Base-by-base conservation (phyloP, 2,329 filamentous ascomycete species). In the Colletotrichum neosansevieriae region DNA sequence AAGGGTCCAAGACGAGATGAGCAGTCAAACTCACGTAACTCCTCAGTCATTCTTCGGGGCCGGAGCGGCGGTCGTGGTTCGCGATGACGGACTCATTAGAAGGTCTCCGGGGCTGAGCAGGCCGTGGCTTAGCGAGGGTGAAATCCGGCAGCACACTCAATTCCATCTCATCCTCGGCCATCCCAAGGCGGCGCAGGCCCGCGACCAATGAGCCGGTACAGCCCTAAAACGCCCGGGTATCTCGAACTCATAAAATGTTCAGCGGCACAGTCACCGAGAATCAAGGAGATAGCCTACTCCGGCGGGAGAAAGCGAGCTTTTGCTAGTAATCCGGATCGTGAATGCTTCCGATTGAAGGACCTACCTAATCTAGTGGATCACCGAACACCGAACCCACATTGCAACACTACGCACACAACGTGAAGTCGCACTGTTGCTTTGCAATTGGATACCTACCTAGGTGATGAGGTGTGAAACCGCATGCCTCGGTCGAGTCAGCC, bases 101-200 rank as follows among this genome's bases (percentile, higher is more conserved):
- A 15, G 13, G 1, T 12, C 15, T 15, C 13, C 4, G 0, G 17
- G 53, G 53, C 29, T 58, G 13, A 42, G 61, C 19, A 17, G 4
- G 4, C 3, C 1, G 38, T 44, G 56, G 45, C 38, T 38, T 19
- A 21, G 32, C 38, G 13, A 24, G 21, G 3, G n/a, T 12, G 12
- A 6, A 58, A 17, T 58, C 38, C 11, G 49, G 32, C 13, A 17
- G 34, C 45, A 15, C 11, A 42, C 21, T 21, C 7, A 2, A 24
- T 24, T 36, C 15, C 32, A 40, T 53, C 47, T 42, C 6, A 64
- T 51, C 15, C 40, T 64, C 65, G 53, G 53, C 12, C 24, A 7
- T 53, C 38, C 12, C n/a, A 36, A 17, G 34, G 50, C 24, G 63
- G 63, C 32, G 54, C 60, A 54, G 47, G 21, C 17, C 40, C 40